A percentile compares a stretch with the other conserved stretches of the same genome.
These are phyloP conservation scores for Penicillium salamii DNA, from an alignment of 495 filamentous ascomycete species.

Conservation along the genomic window DNA sequence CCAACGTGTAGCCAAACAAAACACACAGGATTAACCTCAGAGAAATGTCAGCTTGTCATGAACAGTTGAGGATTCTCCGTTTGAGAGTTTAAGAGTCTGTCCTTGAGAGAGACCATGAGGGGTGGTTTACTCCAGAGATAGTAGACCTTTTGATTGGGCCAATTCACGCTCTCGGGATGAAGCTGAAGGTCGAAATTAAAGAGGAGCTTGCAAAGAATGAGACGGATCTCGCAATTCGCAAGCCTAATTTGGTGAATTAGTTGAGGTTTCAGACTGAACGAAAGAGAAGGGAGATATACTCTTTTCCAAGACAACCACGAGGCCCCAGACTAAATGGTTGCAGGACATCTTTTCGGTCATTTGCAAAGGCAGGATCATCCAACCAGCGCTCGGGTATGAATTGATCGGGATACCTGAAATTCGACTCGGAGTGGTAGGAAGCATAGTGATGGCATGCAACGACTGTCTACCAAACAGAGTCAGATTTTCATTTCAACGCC, in stretches of 20 bases:
- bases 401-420: slow-evolving; percentile 33
- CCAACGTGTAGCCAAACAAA: no score
- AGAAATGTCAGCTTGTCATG: background rate
- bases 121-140: slow-evolving; percentile 46
- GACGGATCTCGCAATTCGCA: slow-evolving; percentile 54
- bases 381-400: slow-evolving; percentile 50
- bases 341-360: slow-evolving; percentile 34
- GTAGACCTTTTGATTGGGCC: slow-evolving; percentile 42
- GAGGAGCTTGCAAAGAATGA: slow-evolving; percentile 50
- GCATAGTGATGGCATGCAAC: slow-evolving; percentile 37
- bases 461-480: slow-evolving; percentile 28
- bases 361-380: slow-evolving; percentile 24
- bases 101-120: slow-evolving; percentile 25
- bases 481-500: no score
- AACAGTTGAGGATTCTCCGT: no score
- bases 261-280: no score
- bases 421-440: slow-evolving; percentile 30
- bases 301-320: slow-evolving; percentile 42
- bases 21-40: background rate
- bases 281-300: slow-evolving; percentile 19
- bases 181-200: slow-evolving; percentile 52
- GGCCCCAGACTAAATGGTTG: slow-evolving; percentile 45
- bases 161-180: slow-evolving; percentile 27
- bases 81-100: background rate
- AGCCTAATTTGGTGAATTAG: no score